Conservation (phyloP, 225 moss, liverwort and hornwort genomes). For the Physcomitrium patens region DNA sequence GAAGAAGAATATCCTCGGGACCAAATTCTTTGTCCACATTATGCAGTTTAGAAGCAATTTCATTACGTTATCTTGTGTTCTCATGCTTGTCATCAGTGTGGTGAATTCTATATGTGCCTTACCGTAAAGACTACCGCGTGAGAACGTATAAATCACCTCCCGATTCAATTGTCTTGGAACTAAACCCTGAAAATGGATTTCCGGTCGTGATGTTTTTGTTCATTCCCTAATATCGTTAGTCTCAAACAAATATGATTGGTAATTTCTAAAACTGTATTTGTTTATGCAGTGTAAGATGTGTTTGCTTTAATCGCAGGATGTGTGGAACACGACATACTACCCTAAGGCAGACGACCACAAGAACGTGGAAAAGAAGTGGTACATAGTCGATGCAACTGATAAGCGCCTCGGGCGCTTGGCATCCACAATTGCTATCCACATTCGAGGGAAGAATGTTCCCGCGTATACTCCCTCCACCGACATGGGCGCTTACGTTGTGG, state of each 20-base stretch:
- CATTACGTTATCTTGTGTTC: too few relatives aligned
- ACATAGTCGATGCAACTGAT: constrained; percentile 72
- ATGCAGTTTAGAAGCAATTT: too few relatives aligned
- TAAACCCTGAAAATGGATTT: not conserved
- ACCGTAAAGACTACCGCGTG: too few relatives aligned
- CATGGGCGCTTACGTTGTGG: constrained; percentile 76
- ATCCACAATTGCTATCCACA: constrained; percentile 60
- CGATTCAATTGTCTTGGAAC: not conserved
- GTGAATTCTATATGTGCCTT: too few relatives aligned
- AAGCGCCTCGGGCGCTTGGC: constrained; percentile 67
- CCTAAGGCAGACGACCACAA: constrained; percentile 63
- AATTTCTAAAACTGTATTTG: too few relatives aligned
- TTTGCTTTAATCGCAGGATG: constrained; percentile 44
- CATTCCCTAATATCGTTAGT: too few relatives aligned
- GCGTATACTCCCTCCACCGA: constrained; percentile 62
- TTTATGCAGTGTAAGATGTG: not conserved
- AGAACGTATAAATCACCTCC: too few relatives aligned
- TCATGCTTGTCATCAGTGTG: too few relatives aligned
- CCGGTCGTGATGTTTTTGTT: not conserved
- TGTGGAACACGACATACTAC: constrained; percentile 74
- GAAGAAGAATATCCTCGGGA: too few relatives aligned
- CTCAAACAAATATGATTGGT: too few relatives aligned
- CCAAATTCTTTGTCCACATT: too few relatives aligned
- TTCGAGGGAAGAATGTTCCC: constrained; percentile 73
- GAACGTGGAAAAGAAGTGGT: constrained; percentile 74